A percentile compares a stretch with the other conserved stretches of the same genome.
Conservation (phyloP, 257 asterid genomes). For the Lycium barbarum region DNA sequence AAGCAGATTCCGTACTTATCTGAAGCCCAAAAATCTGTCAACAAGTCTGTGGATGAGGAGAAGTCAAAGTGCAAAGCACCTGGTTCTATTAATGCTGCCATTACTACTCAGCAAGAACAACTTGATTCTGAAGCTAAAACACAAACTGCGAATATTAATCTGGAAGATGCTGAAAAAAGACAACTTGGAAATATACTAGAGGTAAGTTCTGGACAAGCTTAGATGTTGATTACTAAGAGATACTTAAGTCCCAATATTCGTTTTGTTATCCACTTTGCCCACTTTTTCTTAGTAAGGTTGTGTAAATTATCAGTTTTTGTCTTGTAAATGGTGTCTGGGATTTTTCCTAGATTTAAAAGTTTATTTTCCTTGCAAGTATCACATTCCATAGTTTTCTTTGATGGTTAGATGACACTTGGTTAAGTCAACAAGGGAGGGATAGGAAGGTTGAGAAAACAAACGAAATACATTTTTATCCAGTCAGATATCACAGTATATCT, state of each 20-base stretch:
- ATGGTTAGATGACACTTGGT: not conserved
- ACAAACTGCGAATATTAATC: not conserved
- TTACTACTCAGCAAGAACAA: constrained; percentile 27
- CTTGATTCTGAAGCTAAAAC: constrained; percentile 2
- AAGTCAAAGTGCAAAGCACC: not conserved
- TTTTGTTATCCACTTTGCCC: constrained; percentile 8
- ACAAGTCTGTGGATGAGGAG: not conserved
- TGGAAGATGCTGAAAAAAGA: constrained; percentile 6
- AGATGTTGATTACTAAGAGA: not conserved
- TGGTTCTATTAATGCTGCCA: not conserved
- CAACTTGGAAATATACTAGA: not conserved
- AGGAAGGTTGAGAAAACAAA: constrained; percentile 3
- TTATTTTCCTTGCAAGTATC: not conserved
- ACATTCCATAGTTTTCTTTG: not conserved
- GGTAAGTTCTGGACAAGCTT: constrained; percentile 12
- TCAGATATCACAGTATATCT: not conserved
- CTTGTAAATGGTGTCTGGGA: constrained; percentile 18
- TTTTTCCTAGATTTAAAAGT: not conserved
- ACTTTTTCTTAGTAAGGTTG: not conserved
- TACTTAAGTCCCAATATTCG: not conserved
- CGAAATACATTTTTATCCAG: not conserved
- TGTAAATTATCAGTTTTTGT: not conserved
- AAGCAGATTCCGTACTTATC: not conserved
- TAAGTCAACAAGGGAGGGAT: not conserved
- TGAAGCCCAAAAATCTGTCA: constrained; percentile 10